Percentiles rank a stretch among this genome's conserved stretches.
Evolutionary conservation across 148 eudicot species (phyloP).

Genomic region (Selenicereus undatus): DNA sequence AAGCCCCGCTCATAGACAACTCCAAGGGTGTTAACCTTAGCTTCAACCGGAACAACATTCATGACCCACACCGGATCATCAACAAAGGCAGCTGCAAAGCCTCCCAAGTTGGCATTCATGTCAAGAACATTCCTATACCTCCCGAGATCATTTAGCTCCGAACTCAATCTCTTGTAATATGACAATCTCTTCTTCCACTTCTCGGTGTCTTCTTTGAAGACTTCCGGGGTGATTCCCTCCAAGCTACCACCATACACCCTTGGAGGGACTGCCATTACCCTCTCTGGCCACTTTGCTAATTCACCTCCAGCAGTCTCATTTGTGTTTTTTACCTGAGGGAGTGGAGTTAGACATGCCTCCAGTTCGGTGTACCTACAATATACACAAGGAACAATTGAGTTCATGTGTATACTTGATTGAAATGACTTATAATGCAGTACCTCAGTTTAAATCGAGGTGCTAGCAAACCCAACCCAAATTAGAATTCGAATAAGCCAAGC

Average conservation of each 20-base stretch:
- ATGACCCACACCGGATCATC: conserved; percentile 87
- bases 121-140: conserved; percentile 79
- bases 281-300: conserved; percentile 57
- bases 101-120: conserved; percentile 87
- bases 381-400: background rate
- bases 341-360: conserved; percentile 68
- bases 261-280: conserved; percentile 63
- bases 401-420: no score
- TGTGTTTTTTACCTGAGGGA: conserved; percentile 57
- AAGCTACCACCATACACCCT: conserved; percentile 53
- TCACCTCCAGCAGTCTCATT: background rate
- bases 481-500: background rate
- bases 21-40: conserved; percentile 66
- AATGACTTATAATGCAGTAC: no score
- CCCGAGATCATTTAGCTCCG: conserved; percentile 56
- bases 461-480: background rate
- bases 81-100: conserved; percentile 82
- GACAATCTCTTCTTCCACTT: conserved; percentile 58
- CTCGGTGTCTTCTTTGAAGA: conserved; percentile 40
- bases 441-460: no score
- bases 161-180: conserved; percentile 44
- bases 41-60: conserved; percentile 75
- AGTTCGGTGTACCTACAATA: conserved; percentile 61
- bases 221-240: conserved; percentile 48
- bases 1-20: conserved; percentile 70